Percentiles rank a stretch among this genome's conserved stretches.
phyloP scores from a whole-genome alignment of 192 early-diverging fungal genomes.

The Chytriomyces confervae region DNA sequence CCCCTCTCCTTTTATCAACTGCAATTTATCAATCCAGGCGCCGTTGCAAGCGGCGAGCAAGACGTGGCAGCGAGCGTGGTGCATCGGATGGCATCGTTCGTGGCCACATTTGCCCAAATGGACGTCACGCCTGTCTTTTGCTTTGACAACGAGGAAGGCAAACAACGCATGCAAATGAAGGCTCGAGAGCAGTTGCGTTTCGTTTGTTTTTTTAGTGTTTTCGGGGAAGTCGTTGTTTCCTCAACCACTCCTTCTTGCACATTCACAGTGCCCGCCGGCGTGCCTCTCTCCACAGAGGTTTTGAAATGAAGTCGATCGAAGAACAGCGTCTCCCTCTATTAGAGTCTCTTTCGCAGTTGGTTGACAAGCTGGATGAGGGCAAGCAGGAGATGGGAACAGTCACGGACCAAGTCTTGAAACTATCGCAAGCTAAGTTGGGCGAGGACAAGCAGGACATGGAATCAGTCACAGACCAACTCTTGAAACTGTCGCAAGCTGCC shows the following conservation, averaged over 20 bases:
- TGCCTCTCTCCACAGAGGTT: not conserved
- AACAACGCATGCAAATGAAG: not conserved
- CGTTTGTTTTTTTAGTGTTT: not conserved
- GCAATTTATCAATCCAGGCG: not conserved
- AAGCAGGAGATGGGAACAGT: too few species aligned
- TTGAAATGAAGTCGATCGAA: not conserved
- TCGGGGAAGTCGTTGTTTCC: not conserved
- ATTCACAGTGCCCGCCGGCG: not conserved
- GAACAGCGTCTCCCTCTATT: not conserved
- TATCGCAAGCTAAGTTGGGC: too few species aligned
- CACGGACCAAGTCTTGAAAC: too few species aligned
- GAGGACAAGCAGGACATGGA: too few species aligned
- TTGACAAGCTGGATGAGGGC: too few species aligned
- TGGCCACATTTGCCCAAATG: not conserved
- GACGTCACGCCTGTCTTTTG: conserved; percentile 1
- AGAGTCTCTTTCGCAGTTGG: too few species aligned
- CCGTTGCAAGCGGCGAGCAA: too few species aligned
- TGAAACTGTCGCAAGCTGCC: too few species aligned
- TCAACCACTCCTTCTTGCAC: not conserved
- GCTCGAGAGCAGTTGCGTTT: not conserved
- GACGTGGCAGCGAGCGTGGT: not conserved
- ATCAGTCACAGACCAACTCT: too few species aligned
- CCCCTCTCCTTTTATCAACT: too few species aligned
- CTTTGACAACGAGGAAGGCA: not conserved
- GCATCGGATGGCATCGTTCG: not conserved